These are phyloP conservation scores for Scytalidium lignicola DNA, from an alignment of 2,329 filamentous ascomycete species.

Conservation along the genomic window DNA sequence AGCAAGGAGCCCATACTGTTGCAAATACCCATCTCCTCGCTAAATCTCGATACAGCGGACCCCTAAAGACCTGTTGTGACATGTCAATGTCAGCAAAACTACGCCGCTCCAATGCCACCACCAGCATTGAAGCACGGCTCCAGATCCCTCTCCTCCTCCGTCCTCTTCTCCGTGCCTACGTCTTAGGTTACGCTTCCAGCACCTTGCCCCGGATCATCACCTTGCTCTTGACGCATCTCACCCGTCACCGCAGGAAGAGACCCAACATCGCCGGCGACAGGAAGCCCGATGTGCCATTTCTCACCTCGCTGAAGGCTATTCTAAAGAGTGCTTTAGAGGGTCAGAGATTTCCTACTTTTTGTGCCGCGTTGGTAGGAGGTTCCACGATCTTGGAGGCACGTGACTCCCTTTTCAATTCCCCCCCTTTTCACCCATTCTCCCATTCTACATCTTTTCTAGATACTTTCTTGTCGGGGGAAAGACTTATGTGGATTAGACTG, in stretches of 20 bases:
- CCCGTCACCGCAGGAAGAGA: slow-evolving; percentile 19
- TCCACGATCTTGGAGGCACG: slow-evolving; percentile 56
- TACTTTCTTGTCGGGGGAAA: too few species aligned
- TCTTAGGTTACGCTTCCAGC: slow-evolving; percentile 55
- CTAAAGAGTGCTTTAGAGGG: slow-evolving; percentile 47
- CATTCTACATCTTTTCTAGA: not conserved
- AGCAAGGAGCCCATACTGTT: too few species aligned
- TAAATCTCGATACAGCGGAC: too few species aligned
- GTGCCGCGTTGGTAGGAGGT: slow-evolving; percentile 54
- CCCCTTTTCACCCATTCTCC: not conserved
- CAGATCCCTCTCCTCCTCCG: slow-evolving; percentile 44
- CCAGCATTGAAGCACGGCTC: not conserved
- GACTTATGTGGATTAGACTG: too few species aligned
- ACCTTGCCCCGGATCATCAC: slow-evolving; percentile 53
- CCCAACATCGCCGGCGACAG: slow-evolving; percentile 12
- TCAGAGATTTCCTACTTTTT: slow-evolving; percentile 58
- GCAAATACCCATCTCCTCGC: too few species aligned
- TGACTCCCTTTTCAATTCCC: slow-evolving; percentile 9
- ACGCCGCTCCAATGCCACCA: not conserved
- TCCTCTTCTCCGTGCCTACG: slow-evolving; percentile 54
- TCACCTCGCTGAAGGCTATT: slow-evolving; percentile 33
- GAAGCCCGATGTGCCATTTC: slow-evolving; percentile 23
- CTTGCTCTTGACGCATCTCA: slow-evolving; percentile 46
- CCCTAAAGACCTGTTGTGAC: not conserved
- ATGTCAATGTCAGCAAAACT: not conserved